Evolutionary conservation across 2,329 filamentous ascomycete genomes (phyloP).

Genomic region (Penicillium crustosum): DNA sequence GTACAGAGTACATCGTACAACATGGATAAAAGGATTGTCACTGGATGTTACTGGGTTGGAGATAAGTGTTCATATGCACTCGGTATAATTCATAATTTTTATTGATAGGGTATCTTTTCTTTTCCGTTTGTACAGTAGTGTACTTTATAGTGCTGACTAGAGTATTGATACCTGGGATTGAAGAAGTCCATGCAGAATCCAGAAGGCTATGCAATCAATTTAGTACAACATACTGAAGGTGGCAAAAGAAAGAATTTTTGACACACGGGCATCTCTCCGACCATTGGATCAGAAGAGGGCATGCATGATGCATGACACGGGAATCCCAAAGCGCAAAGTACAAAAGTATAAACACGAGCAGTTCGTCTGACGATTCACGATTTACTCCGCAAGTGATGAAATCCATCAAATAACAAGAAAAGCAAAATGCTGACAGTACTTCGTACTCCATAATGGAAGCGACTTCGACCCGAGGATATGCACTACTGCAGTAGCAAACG

Average conservation of each 20-base stretch:
- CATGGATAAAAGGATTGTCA: not conserved
- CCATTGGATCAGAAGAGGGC: not conserved
- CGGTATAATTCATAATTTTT: not conserved
- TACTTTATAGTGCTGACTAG: not conserved
- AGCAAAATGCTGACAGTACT: too few species aligned
- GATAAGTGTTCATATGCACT: not conserved
- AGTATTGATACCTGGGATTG: not conserved
- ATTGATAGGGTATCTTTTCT: not conserved
- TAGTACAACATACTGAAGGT: not conserved
- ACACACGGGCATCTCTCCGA: not conserved
- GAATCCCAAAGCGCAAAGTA: not conserved
- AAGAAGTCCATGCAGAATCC: conserved; percentile 2
- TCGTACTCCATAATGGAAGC: not conserved
- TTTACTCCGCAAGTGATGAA: not conserved
- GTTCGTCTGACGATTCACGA: not conserved
- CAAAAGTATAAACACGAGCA: not conserved
- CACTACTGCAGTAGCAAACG: not conserved
- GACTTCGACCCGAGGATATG: not conserved
- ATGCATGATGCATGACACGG: conserved; percentile 5
- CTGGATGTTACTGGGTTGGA: not conserved
- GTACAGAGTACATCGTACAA: not conserved
- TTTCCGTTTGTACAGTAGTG: not conserved
- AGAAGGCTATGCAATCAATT: not conserved
- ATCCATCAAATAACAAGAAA: not conserved
- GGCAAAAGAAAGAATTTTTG: not conserved